Percentiles rank a stretch among this genome's conserved stretches.
Conservation (phyloP, 1,139 yeast genomes). For the Barnettozyma hawaiiensis region DNA sequence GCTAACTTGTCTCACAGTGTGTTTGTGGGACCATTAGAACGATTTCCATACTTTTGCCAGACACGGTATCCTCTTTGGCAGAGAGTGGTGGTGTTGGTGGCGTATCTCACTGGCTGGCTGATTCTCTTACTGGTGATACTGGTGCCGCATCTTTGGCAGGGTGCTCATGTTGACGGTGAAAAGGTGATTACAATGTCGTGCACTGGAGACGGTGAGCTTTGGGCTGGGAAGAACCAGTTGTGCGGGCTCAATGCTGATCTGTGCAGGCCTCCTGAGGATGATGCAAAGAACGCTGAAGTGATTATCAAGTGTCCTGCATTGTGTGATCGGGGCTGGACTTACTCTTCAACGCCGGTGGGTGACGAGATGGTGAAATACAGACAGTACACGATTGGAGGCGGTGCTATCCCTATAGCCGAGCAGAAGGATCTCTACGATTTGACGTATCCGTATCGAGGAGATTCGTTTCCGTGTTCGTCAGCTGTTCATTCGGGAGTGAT, state of each 20-base stretch:
- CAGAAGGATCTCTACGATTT: conserved; percentile 27
- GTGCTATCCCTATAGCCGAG: conserved; percentile 26
- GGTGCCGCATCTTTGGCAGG: not conserved
- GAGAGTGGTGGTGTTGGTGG: not conserved
- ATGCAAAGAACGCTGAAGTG: conserved; percentile 36
- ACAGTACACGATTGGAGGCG: conserved; percentile 77
- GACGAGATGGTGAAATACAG: conserved; percentile 59
- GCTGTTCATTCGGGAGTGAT: conserved; percentile 82
- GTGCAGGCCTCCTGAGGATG: conserved; percentile 46
- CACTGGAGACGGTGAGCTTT: conserved; percentile 25
- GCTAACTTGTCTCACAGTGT: conserved; percentile 3
- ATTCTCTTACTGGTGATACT: conserved; percentile 1
- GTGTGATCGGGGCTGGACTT: conserved; percentile 76
- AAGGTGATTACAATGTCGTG: conserved; percentile 10
- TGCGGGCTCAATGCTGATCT: conserved; percentile 69
- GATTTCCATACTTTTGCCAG: conserved; percentile 5
- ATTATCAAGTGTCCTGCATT: conserved; percentile 81
- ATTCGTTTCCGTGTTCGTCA: conserved; percentile 85
- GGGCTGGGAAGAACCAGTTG: conserved; percentile 69
- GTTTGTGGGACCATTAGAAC: conserved; percentile 6
- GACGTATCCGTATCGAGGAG: conserved; percentile 72
- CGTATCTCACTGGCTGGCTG: conserved; percentile 6
- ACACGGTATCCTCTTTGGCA: not conserved
- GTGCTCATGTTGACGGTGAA: not conserved
- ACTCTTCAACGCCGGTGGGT: conserved; percentile 75